Percentiles rank a stretch among this genome's conserved stretches.
Conservation (phyloP, 1,284 basidiomycete genomes). For the Lentinus polychrous region DNA sequence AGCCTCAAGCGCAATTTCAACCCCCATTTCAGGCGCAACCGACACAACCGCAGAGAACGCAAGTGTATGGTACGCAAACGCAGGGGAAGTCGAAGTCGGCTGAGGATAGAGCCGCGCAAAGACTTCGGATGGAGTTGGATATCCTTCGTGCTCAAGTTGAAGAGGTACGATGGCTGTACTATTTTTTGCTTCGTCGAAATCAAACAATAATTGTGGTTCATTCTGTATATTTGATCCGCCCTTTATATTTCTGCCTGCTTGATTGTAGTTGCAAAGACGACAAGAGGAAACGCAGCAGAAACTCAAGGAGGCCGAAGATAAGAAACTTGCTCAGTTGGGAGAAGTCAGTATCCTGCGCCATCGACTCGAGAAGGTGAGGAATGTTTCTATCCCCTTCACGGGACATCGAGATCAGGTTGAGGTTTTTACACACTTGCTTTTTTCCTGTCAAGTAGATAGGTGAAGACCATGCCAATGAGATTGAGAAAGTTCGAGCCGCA, state of each 20-base stretch:
- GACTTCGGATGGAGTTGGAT: constrained; percentile 16
- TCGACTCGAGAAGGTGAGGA: constrained; percentile 47
- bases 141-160: constrained; percentile 38
- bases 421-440: neutral
- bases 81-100: constrained; percentile 6
- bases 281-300: constrained; percentile 38
- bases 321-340: constrained; percentile 47
- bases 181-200: neutral
- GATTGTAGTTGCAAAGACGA: constrained; percentile 40
- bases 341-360: constrained; percentile 56
- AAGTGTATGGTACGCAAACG: constrained; percentile 1
- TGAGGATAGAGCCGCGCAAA: constrained; percentile 11
- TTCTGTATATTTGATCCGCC: no score
- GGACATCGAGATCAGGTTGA: neutral
- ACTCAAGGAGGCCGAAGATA: constrained; percentile 41
- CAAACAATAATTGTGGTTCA: neutral
- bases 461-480: constrained; percentile 50
- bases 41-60: constrained; percentile 1
- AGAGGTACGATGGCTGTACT: constrained; percentile 31
- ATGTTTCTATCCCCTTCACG: no score
- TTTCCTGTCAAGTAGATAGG: constrained; percentile 34
- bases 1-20: neutral
- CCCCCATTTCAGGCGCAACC: neutral
- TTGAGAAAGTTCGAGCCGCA: constrained; percentile 48
- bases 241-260: neutral